Conservation (phyloP, 371 early-diverging fungal genomes). For the Coemansia sp. region DNA sequence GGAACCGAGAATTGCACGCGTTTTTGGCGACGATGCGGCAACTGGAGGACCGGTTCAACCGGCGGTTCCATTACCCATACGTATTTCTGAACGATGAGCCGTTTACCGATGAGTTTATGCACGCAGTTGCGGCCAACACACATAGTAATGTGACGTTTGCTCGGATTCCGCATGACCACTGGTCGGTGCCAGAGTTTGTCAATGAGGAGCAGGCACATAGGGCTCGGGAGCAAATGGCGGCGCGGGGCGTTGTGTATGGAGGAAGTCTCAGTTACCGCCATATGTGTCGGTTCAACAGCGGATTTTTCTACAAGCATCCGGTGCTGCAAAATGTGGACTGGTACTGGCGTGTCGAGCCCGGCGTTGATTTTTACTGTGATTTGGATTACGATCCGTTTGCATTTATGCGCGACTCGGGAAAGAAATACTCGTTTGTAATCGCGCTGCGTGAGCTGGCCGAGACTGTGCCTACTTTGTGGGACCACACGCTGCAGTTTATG, state of each 20-base stretch:
- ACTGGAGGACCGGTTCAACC: slow-evolving; percentile 86
- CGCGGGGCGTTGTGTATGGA: slow-evolving; percentile 72
- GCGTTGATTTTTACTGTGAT: slow-evolving; percentile 83
- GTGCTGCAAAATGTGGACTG: slow-evolving; percentile 76
- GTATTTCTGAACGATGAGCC: slow-evolving; percentile 86
- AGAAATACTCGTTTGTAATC: slow-evolving; percentile 84
- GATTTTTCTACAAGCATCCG: slow-evolving; percentile 87
- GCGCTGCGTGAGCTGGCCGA: slow-evolving; percentile 74
- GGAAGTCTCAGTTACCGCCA: slow-evolving; percentile 84
- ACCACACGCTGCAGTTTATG: slow-evolving; percentile 61
- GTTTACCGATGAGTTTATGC: slow-evolving; percentile 74
- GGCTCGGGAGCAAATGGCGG: slow-evolving; percentile 40
- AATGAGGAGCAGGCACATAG: slow-evolving; percentile 22
- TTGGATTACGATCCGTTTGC: slow-evolving; percentile 87
- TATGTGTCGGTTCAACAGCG: slow-evolving; percentile 90
- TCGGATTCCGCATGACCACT: slow-evolving; percentile 75
- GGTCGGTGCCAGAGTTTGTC: slow-evolving; percentile 58
- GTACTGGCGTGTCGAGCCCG: slow-evolving; percentile 97
- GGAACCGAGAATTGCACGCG: slow-evolving; percentile 74
- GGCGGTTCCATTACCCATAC: slow-evolving; percentile 84
- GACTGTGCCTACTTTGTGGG: slow-evolving; percentile 83
- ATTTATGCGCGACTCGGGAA: slow-evolving; percentile 72
- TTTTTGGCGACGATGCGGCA: slow-evolving; percentile 67
- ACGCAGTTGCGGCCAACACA: slow-evolving; percentile 58
- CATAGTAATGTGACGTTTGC: slow-evolving; percentile 59